Base-by-base conservation (phyloP, 2,329 filamentous ascomycete genomes). In the Mollisia scopiformis region DNA sequence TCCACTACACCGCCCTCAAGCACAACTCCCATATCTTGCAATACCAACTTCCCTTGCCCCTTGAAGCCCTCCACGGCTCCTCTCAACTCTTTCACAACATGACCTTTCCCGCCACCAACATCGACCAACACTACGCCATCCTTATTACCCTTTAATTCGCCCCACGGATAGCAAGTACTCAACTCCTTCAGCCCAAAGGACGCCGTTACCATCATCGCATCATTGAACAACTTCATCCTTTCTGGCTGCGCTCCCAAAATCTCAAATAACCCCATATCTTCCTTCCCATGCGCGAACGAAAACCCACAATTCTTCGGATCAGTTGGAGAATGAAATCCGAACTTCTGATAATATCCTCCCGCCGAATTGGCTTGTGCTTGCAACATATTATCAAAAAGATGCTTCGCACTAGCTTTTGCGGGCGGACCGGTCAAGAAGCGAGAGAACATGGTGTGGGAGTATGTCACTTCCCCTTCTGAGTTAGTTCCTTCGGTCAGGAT, bases 1-100 rank as follows among this genome's bases (percentile, higher is more conserved):
- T n/a, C 53, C 4, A 57, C 33, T 6, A 50, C 55, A 8, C 59
- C 55, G 6, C 50, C 58, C 19, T 66, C 53, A 27, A 66, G 53
- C 23, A 69, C 65, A 16, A 57, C 25, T 5, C 58, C 41, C 31
- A 70, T 58, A 46, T 71, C 69, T 23, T 71, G 59, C 4, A 71
- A 49, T 1, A 68, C 61, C 1, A 68, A 46, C 27, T 49, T 55
- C n/a, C 68, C 67, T 3, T 62, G 61, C 27, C 59, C 10, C 6
- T 63, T 43, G 2, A 59, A 57, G 37, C 57, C 59, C 2, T 46
- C 41, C 6, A 30, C 46, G 19, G 31, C 27, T 14, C 3, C 10
- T 16, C 10, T 47, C 50, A 69, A 63, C 23, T 56, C 53, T 19
- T 65, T 58, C 28, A 64, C 39, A 13, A 62, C 53, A 50, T 66